phyloP scores from a whole-genome alignment of 768 basidiomycete genomes.

The Pholiota conissans region DNA sequence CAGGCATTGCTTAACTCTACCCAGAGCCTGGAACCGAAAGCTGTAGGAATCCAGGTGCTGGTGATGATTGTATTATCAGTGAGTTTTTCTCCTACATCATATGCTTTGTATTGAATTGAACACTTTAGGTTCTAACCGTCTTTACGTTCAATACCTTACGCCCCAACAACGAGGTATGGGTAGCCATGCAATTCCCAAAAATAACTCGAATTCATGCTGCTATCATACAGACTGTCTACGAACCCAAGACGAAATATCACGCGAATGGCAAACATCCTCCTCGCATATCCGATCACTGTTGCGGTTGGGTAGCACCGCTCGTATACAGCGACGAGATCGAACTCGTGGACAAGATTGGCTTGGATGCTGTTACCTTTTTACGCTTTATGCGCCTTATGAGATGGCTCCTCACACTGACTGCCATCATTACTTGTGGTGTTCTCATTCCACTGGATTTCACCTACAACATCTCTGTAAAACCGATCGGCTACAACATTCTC shows the following conservation, averaged over 20 bases:
- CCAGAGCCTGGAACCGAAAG: slow-evolving; percentile 56
- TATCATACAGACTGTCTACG: slow-evolving; percentile 61
- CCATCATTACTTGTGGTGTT: slow-evolving; percentile 53
- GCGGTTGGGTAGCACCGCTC: slow-evolving; percentile 81
- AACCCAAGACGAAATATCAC: slow-evolving; percentile 86
- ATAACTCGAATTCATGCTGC: slow-evolving; percentile 43
- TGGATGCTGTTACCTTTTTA: slow-evolving; percentile 83
- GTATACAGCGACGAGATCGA: slow-evolving; percentile 70
- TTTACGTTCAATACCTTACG: slow-evolving; percentile 69
- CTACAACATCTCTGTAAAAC: slow-evolving; percentile 48
- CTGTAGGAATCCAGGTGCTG: slow-evolving; percentile 58
- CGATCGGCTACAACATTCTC: slow-evolving; percentile 44
- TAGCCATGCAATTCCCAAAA: neutral
- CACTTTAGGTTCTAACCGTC: slow-evolving; percentile 62
- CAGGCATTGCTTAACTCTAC: slow-evolving; percentile 25
- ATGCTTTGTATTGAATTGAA: slow-evolving; percentile 25
- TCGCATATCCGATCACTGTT: slow-evolving; percentile 66
- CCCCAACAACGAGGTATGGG: slow-evolving; percentile 69
- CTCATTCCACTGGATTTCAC: slow-evolving; percentile 75
- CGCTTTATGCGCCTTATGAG: slow-evolving; percentile 80
- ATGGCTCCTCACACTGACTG: slow-evolving; percentile 53
- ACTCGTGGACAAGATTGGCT: slow-evolving; percentile 69
- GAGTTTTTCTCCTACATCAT: slow-evolving; percentile 18
- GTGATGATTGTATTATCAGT: slow-evolving; percentile 61
- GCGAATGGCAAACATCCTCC: slow-evolving; percentile 67